phyloP scores from a whole-genome alignment of 441 rosid genomes.

The Raphanus hybrid region DNA sequence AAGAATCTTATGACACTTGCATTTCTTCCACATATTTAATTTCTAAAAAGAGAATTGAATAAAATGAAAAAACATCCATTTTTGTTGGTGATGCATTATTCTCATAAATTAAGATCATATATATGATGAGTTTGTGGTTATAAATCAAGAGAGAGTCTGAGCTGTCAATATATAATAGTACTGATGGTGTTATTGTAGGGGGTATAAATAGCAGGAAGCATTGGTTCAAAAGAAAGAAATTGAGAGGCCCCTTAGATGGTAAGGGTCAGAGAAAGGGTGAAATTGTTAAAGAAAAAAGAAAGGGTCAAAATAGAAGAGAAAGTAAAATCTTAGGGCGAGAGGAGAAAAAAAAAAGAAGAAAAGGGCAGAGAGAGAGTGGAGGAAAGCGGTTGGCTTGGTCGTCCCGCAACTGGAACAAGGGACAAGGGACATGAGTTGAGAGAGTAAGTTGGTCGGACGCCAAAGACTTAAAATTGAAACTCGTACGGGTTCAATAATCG shows the following conservation, averaged over 20 bases:
- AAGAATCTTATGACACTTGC: conserved; percentile 16
- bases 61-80: neutral
- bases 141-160: neutral
- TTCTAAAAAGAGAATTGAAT: neutral
- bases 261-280: conserved; percentile 1
- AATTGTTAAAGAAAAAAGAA: neutral
- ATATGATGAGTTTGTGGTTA: conserved; percentile 8
- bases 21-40: conserved; percentile 20
- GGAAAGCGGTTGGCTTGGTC: conserved; percentile 15
- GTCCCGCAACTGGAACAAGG: conserved; percentile 15
- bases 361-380: neutral
- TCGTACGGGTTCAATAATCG: neutral
- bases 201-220: neutral
- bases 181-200: neutral
- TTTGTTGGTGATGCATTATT: neutral
- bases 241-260: neutral
- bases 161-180: neutral
- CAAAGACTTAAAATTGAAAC: neutral
- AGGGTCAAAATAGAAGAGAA: neutral
- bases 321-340: neutral
- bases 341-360: neutral
- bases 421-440: neutral
- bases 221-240: neutral
- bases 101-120: neutral
- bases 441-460: neutral